Conservation (phyloP, 1,284 basidiomycete species). For the Coriolopsis trogii region DNA sequence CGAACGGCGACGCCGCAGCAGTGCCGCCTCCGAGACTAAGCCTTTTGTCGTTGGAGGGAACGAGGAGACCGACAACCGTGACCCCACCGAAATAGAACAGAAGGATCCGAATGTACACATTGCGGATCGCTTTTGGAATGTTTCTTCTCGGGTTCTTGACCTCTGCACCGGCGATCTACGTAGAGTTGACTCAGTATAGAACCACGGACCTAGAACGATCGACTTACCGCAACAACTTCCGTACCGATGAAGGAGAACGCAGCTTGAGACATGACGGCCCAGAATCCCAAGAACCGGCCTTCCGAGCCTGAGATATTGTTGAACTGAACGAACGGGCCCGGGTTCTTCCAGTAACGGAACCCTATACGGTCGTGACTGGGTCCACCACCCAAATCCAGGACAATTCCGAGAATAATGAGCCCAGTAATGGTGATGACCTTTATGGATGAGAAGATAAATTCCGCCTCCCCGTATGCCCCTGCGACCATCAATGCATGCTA, state of each 20-base stretch:
- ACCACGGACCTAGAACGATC: background rate
- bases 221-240: conserved; percentile 80
- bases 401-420: conserved; percentile 56
- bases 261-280: conserved; percentile 72
- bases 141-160: conserved; percentile 36
- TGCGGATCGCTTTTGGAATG: conserved; percentile 48
- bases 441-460: conserved; percentile 78
- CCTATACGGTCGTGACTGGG: conserved; percentile 46
- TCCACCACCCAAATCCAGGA: conserved; percentile 75
- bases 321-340: conserved; percentile 72
- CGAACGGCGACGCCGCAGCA: conserved; percentile 82
- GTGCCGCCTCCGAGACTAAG: conserved; percentile 59
- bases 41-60: conserved; percentile 64
- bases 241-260: conserved; percentile 86
- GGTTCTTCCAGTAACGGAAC: conserved; percentile 53
- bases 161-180: conserved; percentile 34
- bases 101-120: conserved; percentile 56
- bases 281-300: conserved; percentile 70
- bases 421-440: conserved; percentile 79
- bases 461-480: conserved; percentile 73
- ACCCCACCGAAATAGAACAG: conserved; percentile 37
- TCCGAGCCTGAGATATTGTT: conserved; percentile 55
- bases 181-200: background rate
- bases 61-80: conserved; percentile 75
- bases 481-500: background rate